Evolutionary conservation across 768 basidiomycete species (phyloP), one percentile per base, ranked within the genome.

Genomic region (Nidularia sp.): DNA sequence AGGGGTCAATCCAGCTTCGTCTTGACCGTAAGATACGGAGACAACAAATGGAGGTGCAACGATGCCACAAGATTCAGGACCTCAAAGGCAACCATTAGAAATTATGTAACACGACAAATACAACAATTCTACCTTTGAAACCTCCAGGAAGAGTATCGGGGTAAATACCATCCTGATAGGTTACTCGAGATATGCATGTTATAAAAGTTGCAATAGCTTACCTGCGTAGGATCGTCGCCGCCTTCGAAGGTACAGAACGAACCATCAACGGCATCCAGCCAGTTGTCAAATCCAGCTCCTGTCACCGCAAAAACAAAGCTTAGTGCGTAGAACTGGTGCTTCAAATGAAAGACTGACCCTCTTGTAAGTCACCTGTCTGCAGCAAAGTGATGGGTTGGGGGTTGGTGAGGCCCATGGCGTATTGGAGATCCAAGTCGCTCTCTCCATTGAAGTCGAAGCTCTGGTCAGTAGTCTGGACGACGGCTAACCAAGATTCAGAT

Each of bases 361-460:
- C 67, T 1, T 65, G 61, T 34, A 74, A 53, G 54, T 78, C 76
- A 13, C 77, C 77, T 5, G 70, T 72, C 49, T 79, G 77, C 46
- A 75, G 69, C 31, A 79, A 62, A 1, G 70, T 74, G 5, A 78
- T 70, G 4, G 60, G 55, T 54, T 76, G 76, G 6, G 65, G 61
- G 7, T 58, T 62, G 2, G 70, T 71, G 10, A 84, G 68, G 5
- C 68, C 63, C 80, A 84, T 80, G 34, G 72, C 74, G 50, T 80
- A 83, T 63, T 83, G 64, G 6, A 85, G 69, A 62, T 84, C 83
- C 13, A 85, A 70, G 55, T 81, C 70, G 18, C 79, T 77, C 60
- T 85, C 82, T 47, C 75, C 81, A 55, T 81, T 81, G 60, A 70
- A 69, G 15, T 67, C 57, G 57, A 81, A 79, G 44, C 74, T 68